These are phyloP conservation scores for Xerophyta viscosa DNA, from an alignment of 106 monocot genomes.

Conservation along the genomic window DNA sequence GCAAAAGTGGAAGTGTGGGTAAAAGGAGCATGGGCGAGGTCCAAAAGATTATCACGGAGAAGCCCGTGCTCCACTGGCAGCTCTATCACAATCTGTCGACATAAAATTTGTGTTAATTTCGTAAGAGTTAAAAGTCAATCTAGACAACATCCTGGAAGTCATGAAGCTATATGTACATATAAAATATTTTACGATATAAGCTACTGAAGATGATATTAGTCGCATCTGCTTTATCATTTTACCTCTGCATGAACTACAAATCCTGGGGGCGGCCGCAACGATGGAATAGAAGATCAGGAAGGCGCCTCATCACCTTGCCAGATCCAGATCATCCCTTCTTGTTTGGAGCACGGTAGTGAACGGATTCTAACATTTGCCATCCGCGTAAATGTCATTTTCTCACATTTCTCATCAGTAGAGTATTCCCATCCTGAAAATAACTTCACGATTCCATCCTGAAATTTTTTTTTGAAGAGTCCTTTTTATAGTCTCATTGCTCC, in stretches of 20 bases:
- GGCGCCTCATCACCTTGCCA: slow-evolving; percentile 88
- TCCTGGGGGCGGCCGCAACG: slow-evolving; percentile 72
- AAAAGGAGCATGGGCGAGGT: slow-evolving; percentile 98
- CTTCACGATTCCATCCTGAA: background rate
- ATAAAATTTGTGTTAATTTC: slow-evolving; percentile 2
- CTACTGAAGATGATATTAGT: background rate
- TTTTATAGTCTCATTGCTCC: too few species aligned
- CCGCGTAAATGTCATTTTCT: slow-evolving; percentile 95
- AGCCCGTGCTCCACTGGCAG: slow-evolving; percentile 96
- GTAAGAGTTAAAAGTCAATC: too few species aligned
- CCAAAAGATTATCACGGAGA: slow-evolving; percentile 94
- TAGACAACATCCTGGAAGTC: too few species aligned
- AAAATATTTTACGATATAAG: background rate
- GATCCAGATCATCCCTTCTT: slow-evolving; percentile 93
- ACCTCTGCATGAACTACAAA: slow-evolving; percentile 95
- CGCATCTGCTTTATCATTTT: slow-evolving; percentile 2
- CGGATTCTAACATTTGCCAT: slow-evolving; percentile 60
- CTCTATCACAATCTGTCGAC: slow-evolving; percentile 89
- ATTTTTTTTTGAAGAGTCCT: too few species aligned
- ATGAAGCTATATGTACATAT: too few species aligned
- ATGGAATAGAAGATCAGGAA: slow-evolving; percentile 53
- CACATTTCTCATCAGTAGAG: slow-evolving; percentile 91
- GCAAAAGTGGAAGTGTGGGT: slow-evolving; percentile 98
- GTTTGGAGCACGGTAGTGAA: slow-evolving; percentile 81
- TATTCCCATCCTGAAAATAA: slow-evolving; percentile 90